A percentile compares a stretch with the other conserved stretches of the same genome.
phyloP scores from a whole-genome alignment of 306 rosid species.

The Casuarina cunninghamiana region DNA sequence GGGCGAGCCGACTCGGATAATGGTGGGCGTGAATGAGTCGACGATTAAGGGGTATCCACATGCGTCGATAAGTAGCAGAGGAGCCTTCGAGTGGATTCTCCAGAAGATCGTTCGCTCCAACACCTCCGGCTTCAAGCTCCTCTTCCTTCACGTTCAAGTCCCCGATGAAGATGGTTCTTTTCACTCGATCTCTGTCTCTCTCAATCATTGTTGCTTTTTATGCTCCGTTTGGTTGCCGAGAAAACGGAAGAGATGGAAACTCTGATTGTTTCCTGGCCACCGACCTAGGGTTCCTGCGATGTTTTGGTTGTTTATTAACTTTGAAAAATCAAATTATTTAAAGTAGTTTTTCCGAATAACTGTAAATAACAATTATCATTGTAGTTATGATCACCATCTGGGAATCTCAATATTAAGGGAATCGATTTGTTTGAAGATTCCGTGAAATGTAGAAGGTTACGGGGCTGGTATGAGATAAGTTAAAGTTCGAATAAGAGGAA shows the following conservation, averaged over 20 bases:
- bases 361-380: no score
- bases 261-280: background rate
- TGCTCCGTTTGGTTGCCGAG: conserved; percentile 28
- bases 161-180: conserved; percentile 87
- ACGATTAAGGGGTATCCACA: conserved; percentile 83
- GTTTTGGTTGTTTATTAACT: background rate
- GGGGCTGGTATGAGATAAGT: background rate
- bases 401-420: background rate
- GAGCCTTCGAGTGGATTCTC: conserved; percentile 89
- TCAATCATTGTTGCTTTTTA: background rate
- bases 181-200: conserved; percentile 26
- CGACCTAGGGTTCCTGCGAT: background rate
- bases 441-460: background rate
- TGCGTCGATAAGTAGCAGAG: conserved; percentile 83
- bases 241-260: conserved; percentile 1
- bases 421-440: background rate
- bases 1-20: conserved; percentile 58
- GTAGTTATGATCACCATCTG: background rate
- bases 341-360: background rate
- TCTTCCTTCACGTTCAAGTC: conserved; percentile 84
- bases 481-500: background rate
- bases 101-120: conserved; percentile 76
- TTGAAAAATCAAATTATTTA: background rate
- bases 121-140: conserved; percentile 60
- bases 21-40: conserved; percentile 89